These are phyloP conservation scores for Phytophthora citrophthora DNA, from an alignment of 352 stramenopile genomes.

Conservation along the genomic window DNA sequence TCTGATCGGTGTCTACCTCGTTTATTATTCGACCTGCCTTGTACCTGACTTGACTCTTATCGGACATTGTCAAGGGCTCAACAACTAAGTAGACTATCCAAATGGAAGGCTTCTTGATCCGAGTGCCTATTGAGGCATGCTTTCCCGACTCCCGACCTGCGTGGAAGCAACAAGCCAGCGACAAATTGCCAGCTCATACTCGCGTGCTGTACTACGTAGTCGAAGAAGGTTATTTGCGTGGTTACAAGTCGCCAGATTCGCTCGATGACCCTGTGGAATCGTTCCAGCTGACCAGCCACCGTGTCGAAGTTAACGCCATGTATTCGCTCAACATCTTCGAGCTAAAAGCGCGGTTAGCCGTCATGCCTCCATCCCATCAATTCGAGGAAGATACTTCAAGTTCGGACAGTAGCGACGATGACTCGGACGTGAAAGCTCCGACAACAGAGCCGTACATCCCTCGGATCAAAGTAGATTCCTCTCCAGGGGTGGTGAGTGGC, in stretches of 20 bases:
- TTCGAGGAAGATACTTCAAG: slow-evolving; percentile 29
- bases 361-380: slow-evolving; percentile 18
- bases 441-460: not conserved
- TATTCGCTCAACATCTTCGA: slow-evolving; percentile 72
- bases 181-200: slow-evolving; percentile 16
- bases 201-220: slow-evolving; percentile 71
- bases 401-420: slow-evolving; percentile 40
- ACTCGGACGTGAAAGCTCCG: not conserved
- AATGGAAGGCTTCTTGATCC: slow-evolving; percentile 83
- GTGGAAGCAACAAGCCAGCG: slow-evolving; percentile 25
- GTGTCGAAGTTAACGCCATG: slow-evolving; percentile 68
- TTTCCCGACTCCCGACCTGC: slow-evolving; percentile 30
- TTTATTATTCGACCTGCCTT: slow-evolving; percentile 22
- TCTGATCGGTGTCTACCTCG: slow-evolving; percentile 15
- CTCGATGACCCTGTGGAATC: slow-evolving; percentile 50
- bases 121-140: slow-evolving; percentile 45
- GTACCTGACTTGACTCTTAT: slow-evolving; percentile 10
- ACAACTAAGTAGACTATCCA: not conserved
- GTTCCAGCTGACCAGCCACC: slow-evolving; percentile 65
- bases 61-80: not conserved
- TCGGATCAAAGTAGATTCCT: slow-evolving; percentile 4
- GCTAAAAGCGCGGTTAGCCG: slow-evolving; percentile 39
- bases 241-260: slow-evolving; percentile 49
- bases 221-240: slow-evolving; percentile 65
- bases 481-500: slow-evolving; percentile 8